Conservation (phyloP, 1,139 yeast genomes). For the Blastobotrys elegans region DNA sequence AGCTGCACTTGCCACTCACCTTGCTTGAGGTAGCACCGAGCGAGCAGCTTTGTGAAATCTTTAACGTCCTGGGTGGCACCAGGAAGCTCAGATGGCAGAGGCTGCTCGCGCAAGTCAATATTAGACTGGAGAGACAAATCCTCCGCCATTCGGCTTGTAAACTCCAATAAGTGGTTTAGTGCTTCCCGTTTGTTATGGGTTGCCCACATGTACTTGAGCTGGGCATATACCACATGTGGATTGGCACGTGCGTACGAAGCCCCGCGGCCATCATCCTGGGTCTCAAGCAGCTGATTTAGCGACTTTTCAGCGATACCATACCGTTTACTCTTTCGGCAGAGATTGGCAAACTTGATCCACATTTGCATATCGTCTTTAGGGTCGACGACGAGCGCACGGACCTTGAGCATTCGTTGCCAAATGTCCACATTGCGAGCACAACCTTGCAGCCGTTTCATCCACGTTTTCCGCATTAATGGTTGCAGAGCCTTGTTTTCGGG, state of each 20-base stretch:
- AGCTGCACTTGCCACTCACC: slow-evolving; percentile 97
- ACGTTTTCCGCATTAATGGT: slow-evolving; percentile 75
- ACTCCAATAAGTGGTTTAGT: slow-evolving; percentile 74
- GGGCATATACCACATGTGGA: slow-evolving; percentile 96
- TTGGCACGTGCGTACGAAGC: slow-evolving; percentile 65
- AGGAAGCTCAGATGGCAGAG: slow-evolving; percentile 72
- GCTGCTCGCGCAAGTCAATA: slow-evolving; percentile 81
- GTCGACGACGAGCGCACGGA: slow-evolving; percentile 84
- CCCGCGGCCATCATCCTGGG: slow-evolving; percentile 39
- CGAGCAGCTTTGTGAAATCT: slow-evolving; percentile 80
- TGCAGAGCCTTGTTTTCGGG: slow-evolving; percentile 54
- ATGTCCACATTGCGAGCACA: slow-evolving; percentile 96
- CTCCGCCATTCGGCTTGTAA: slow-evolving; percentile 85
- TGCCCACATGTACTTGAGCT: slow-evolving; percentile 95
- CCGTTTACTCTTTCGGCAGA: slow-evolving; percentile 91
- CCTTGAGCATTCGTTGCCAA: slow-evolving; percentile 95
- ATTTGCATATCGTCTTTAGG: slow-evolving; percentile 97
- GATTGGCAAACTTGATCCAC: slow-evolving; percentile 97
- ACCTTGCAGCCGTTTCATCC: slow-evolving; percentile 89
- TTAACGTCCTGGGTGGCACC: slow-evolving; percentile 74
- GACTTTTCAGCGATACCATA: slow-evolving; percentile 91
- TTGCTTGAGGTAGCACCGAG: slow-evolving; percentile 92
- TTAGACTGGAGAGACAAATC: slow-evolving; percentile 49
- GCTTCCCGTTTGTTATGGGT: slow-evolving; percentile 88
- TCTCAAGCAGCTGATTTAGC: slow-evolving; percentile 61